A percentile compares a stretch with the other conserved stretches of the same genome.
These are phyloP conservation scores for Clathrus columnatus DNA, from an alignment of 768 basidiomycete species.

Conservation along the genomic window DNA sequence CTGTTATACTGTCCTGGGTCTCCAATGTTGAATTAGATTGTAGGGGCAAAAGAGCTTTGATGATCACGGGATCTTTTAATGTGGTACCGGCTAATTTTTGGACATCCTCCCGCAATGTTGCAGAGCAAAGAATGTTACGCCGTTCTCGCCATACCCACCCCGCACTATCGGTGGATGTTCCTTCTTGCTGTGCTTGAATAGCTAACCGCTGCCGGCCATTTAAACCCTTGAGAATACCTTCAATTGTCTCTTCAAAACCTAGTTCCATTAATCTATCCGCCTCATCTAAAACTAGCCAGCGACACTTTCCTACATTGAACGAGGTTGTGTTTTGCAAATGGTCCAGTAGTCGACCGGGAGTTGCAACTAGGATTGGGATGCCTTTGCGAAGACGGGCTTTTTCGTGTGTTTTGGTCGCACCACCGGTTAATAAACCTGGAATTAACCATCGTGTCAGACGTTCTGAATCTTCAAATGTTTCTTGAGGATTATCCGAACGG, in stretches of 20 bases:
- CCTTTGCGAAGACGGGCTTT: slow-evolving; percentile 94
- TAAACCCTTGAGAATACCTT: slow-evolving; percentile 77
- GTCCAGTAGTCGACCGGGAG: slow-evolving; percentile 90
- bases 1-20: slow-evolving; percentile 1
- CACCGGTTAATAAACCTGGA: slow-evolving; percentile 86
- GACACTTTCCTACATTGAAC: slow-evolving; percentile 87
- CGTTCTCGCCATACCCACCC: slow-evolving; percentile 80
- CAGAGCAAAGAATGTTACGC: slow-evolving; percentile 89
- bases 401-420: slow-evolving; percentile 90
- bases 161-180: slow-evolving; percentile 63
- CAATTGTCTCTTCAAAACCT: slow-evolving; percentile 93
- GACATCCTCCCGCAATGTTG: slow-evolving; percentile 92
- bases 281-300: slow-evolving; percentile 95
- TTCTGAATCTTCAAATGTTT: slow-evolving; percentile 16
- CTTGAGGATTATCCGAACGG: slow-evolving; percentile 39
- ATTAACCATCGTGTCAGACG: slow-evolving; percentile 86
- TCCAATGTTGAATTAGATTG: slow-evolving; percentile 22
- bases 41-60: slow-evolving; percentile 73
- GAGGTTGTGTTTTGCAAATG: slow-evolving; percentile 93
- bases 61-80: slow-evolving; percentile 69
- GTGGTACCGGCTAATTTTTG: slow-evolving; percentile 85
- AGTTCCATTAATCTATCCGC: slow-evolving; percentile 97
- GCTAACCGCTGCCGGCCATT: slow-evolving; percentile 78
- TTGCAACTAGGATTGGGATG: slow-evolving; percentile 88
- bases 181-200: slow-evolving; percentile 53